Evolutionary conservation across 176 grass and related monocot species (phyloP).

Genomic region (Zea mays): Zm-B73-REFERENCE-NAM-5.0 NC_050096.1:88350501-88351000

Average conservation of each 20-base stretch:
- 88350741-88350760: conserved; percentile 55
- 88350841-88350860: conserved; percentile 59
- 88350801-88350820: conserved; percentile 1
- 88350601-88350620: too few relatives aligned
- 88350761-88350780: conserved; percentile 48
- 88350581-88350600: too few relatives aligned
- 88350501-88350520: too few relatives aligned
- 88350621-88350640: too few relatives aligned
- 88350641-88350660: too few relatives aligned
- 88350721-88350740: conserved; percentile 46
- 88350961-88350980: conserved; percentile 64
- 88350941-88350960: neutral
- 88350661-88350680: too few relatives aligned
- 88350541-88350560: too few relatives aligned
- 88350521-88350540: too few relatives aligned
- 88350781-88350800: neutral
- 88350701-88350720: conserved; percentile 39
- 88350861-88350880: conserved; percentile 50
- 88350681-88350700: too few relatives aligned
- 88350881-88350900: neutral
- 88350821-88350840: conserved; percentile 13
- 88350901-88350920: neutral
- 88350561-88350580: too few relatives aligned
- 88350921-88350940: neutral
- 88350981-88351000: conserved; percentile 61